Base-by-base conservation (phyloP, 1,284 basidiomycete genomes). In the Ustanciosporium gigantosporum region DNA sequence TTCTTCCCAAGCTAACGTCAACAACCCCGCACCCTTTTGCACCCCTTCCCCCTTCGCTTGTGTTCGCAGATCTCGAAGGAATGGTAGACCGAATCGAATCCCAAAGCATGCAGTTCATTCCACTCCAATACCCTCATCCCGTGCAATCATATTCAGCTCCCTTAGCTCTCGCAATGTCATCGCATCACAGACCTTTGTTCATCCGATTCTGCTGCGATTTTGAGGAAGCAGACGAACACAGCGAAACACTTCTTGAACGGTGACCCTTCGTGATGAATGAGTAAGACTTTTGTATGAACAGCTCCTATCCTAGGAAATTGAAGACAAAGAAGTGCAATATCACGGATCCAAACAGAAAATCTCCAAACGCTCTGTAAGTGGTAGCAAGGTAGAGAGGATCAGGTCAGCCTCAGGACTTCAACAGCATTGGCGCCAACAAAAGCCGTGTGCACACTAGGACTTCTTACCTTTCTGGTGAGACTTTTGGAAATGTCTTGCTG, bases 311-410 rank as follows among this genome's bases (percentile, higher is more conserved):
- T 7, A 91, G 83, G 84, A 96, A 98, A 81, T 96, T 97, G 84
- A 88, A 96, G 46, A 95, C 92, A 78, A 98, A 98, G 82, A 97
- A 94, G 80, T 99, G 94, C 41, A 99, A 82, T 34, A 97, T 86
- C 56, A 98, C 87, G 1, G 91, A 94, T 15, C 92, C 93, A 41
- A 95, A 81, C 23, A 90, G 88, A 74, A 96, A 98, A 78, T 99
- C 95, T 35, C 89, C 92, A 74, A 99, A 98, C 6, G 75, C 74
- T 29, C 75, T 75, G 51, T 27, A 22, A 17, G 25, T 29, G 27
- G 27, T 29, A 29, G 9, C 27, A 9, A n/a, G 27, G 27, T 29
- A 29, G 27, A 29, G 27, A n/a, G n/a, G 27, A 11, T 11, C 11
- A 29, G 27, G 9, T 29, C 11, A 29, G 27, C 27, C 11, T 9